These are phyloP conservation scores for Cystofilobasidium capitatum DNA, from an alignment of 768 basidiomycete species.

Conservation along the genomic window DNA sequence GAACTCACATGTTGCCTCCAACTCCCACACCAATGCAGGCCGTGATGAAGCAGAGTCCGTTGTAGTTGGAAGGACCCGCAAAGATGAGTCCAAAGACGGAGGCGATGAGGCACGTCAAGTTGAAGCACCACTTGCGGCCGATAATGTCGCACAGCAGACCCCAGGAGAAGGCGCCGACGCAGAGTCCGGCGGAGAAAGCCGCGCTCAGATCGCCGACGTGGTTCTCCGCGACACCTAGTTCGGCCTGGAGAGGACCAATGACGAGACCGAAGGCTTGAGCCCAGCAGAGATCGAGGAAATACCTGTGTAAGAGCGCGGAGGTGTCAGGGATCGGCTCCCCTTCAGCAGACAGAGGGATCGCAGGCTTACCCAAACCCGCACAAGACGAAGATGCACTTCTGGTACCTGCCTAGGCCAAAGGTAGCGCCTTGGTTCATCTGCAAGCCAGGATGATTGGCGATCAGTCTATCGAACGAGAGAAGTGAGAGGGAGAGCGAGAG, in stretches of 20 bases:
- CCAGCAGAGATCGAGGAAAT: slow-evolving; percentile 39
- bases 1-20: slow-evolving; percentile 35
- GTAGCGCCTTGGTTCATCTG: not conserved
- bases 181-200: slow-evolving; percentile 37
- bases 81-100: slow-evolving; percentile 40
- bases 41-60: slow-evolving; percentile 39
- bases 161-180: slow-evolving; percentile 28
- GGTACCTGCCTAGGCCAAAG: slow-evolving; percentile 28
- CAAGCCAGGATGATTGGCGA: not conserved
- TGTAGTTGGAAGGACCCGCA: slow-evolving; percentile 40
- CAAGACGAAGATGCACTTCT: slow-evolving; percentile 39
- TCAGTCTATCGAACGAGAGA: not conserved
- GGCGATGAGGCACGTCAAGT: slow-evolving; percentile 40
- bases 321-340: not conserved
- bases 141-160: slow-evolving; percentile 40
- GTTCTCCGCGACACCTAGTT: slow-evolving; percentile 33
- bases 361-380: slow-evolving; percentile 28
- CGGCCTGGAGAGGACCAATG: slow-evolving; percentile 34
- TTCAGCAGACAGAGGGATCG: not conserved
- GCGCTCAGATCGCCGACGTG: slow-evolving; percentile 35
- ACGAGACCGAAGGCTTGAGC: slow-evolving; percentile 36
- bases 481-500: not conserved
- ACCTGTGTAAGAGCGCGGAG: slow-evolving; percentile 23
- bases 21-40: slow-evolving; percentile 30
- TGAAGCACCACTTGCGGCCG: slow-evolving; percentile 41